A percentile compares a stretch with the other conserved stretches of the same genome.
phyloP scores from a whole-genome alignment of 1,284 basidiomycete species.

The Pseudozyma sp. region DNA sequence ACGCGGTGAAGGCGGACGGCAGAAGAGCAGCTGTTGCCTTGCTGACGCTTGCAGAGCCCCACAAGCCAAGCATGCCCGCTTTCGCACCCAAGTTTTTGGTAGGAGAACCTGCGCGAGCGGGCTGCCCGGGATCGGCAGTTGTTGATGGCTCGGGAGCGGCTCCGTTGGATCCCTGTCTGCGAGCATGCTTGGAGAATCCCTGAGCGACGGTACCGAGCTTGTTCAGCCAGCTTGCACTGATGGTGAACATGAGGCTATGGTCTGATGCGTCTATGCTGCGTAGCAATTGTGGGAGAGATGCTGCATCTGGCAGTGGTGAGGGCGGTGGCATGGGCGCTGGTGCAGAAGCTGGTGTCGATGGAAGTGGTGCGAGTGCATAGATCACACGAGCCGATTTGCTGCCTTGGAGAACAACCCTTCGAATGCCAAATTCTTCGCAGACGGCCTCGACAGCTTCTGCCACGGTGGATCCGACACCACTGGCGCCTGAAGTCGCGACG shows the following conservation, averaged over 20 bases:
- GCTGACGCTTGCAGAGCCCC: slow-evolving; percentile 44
- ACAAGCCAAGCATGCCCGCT: slow-evolving; percentile 47
- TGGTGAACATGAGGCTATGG: slow-evolving; percentile 57
- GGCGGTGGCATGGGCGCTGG: slow-evolving; percentile 55
- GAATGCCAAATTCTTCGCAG: slow-evolving; percentile 77
- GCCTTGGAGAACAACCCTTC: slow-evolving; percentile 71
- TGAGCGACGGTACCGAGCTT: slow-evolving; percentile 66
- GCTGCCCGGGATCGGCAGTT: slow-evolving; percentile 2
- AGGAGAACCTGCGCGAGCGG: slow-evolving; percentile 17
- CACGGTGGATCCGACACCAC: slow-evolving; percentile 35
- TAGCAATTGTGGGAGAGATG: slow-evolving; percentile 32
- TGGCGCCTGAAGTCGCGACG: slow-evolving; percentile 20
- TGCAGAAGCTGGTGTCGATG: slow-evolving; percentile 26
- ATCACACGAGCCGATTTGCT: slow-evolving; percentile 68
- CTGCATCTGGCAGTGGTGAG: slow-evolving; percentile 30
- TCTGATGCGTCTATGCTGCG: slow-evolving; percentile 20
- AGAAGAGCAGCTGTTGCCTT: slow-evolving; percentile 42
- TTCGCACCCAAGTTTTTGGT: slow-evolving; percentile 22
- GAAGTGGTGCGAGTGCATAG: slow-evolving; percentile 54
- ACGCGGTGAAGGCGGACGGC: slow-evolving; percentile 15
- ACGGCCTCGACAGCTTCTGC: slow-evolving; percentile 71
- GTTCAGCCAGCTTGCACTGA: slow-evolving; percentile 66
- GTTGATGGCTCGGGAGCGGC: slow-evolving; percentile 2
- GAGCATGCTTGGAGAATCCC: slow-evolving; percentile 60
- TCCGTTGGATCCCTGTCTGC: slow-evolving; percentile 31